Evolutionary conservation across 768 basidiomycete species (phyloP), one percentile per base, ranked within the genome.

Genomic region (Gloeopeniophorella convolvens): DNA sequence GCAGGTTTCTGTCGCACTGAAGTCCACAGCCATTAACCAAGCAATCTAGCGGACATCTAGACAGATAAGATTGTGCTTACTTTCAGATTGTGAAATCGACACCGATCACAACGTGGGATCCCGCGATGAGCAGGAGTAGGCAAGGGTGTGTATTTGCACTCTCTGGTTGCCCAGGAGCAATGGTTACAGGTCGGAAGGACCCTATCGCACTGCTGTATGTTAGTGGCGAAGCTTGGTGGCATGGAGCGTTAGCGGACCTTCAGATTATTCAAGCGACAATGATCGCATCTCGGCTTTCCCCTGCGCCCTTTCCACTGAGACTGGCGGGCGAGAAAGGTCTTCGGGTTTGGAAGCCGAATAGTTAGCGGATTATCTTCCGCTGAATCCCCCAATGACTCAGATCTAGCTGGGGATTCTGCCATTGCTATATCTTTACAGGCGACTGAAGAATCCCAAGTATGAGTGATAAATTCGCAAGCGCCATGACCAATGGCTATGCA

Each of bases 81-180:
- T 68, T 85, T 85, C 24, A 85, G 69, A 63, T 85, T 85, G 61
- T 71, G 72, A 33, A 72, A 65, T 18, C 83, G 81, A 66, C 83
- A 85, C 34, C 78, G 74, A 70, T 85, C 83, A 51, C 83, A 85
- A 48, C 83, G 72, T 26, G 83, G 83, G 52, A 85, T 84, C 20
- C 83, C 83, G 51, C 83, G 75, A 63, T 85, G 83, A 32, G 83
- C 84, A 34, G 83, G 84, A 3, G 83, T 85, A 16, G 83, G 83
- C 36, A 85, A 65, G 45, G 83, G 83, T 9, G 83, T 84, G 65
- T 85, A 85, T 63, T 74, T 77, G 67, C 83, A 85, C 51, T 82
- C 79, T 54, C 76, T 69, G 48, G 72, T 74, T 13, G 76, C 73
- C 78, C 78, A 83, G 20, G 77, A 75, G 54, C 83, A 85, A 59